Base-by-base conservation (phyloP, 2,329 filamentous ascomycete genomes). In the Ceratocystiopsis sp. region DNA sequence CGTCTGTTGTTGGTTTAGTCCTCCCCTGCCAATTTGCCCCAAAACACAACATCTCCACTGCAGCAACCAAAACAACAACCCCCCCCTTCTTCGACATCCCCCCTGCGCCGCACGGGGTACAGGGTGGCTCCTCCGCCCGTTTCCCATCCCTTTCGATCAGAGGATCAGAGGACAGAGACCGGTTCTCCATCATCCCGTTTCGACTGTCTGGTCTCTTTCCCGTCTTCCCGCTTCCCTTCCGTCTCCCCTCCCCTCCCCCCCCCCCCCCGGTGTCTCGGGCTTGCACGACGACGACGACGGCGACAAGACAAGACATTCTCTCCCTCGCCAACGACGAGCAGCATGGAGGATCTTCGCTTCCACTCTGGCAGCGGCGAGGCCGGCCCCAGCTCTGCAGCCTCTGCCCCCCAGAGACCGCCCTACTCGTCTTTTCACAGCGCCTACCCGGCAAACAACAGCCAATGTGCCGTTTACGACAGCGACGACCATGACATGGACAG, bases 401-500 rank as follows among this genome's bases (percentile, higher is more conserved):
- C 40, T n/a, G 35, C 25, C 8, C 11, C 21, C 15, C 39, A 32
- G 6, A 37, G 21, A 35, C 29, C 29, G 18, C 37, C 35, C 15
- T 21, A 35, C 45, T 29, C 10, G 25, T 29, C 25, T 29, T 11
- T 29, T 8, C 25, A 29, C 25, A 11, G 25, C 10, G 9, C 25
- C 25, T 29, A 29, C 25, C 6, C 25, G n/a, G n/a, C n/a, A 29
- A 29, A 29, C 25, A 29, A 10, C 25, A 29, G 25, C 25, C 25
- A 29, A 7, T 29, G 25, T 11, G 45, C 40, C 19, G 42, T 42
- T 45, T 58, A 59, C 33, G 46, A 55, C 16, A 54, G 52, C 44
- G 50, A 63, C 40, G 59, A 62, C 44, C 57, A 60, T 34, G 46
- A 42, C 5, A 37, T 21, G 15, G 35, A 29, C 19, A 50, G 3